Conservation (phyloP, 139 green algal genomes). For the Auxenochlorella pyrenoidosa region DNA sequence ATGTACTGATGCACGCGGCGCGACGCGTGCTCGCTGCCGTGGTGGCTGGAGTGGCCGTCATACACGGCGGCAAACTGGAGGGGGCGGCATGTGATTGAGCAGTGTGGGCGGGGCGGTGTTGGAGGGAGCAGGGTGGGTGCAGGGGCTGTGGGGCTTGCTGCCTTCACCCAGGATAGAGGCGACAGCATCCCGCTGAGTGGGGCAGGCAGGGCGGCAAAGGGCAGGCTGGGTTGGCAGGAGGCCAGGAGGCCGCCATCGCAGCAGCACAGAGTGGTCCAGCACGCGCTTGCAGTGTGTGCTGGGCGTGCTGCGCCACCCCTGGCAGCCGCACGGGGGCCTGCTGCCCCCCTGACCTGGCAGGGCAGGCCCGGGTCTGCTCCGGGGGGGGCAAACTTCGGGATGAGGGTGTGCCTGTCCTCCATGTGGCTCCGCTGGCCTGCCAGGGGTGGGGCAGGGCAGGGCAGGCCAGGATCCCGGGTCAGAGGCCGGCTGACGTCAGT, state of each 20-base stretch:
- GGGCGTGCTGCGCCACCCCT: background rate
- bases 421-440: slow-evolving; percentile 25
- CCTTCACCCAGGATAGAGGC: too few relatives aligned
- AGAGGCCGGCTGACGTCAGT: too few relatives aligned
- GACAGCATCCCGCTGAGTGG: too few relatives aligned
- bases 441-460: too few relatives aligned
- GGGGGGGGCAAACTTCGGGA: background rate
- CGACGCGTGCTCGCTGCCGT: slow-evolving; percentile 29
- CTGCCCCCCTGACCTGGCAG: slow-evolving; percentile 13
- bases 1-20: slow-evolving; percentile 29
- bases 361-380: background rate
- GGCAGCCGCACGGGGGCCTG: too few relatives aligned
- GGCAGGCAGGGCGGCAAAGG: background rate
- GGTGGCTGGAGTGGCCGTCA: slow-evolving; percentile 29
- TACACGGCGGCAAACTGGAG: slow-evolving; percentile 37
- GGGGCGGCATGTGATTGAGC: background rate
- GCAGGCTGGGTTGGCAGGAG: background rate
- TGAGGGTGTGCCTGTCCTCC: slow-evolving; percentile 30
- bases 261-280: background rate
- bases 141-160: too few relatives aligned
- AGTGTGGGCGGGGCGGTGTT: background rate
- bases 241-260: too few relatives aligned
- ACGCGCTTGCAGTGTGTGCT: background rate
- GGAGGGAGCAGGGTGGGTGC: too few relatives aligned
- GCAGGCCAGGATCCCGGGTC: too few relatives aligned